Base-by-base conservation (phyloP, 2,329 filamentous ascomycete species). In the Verticillium longisporum region DNA sequence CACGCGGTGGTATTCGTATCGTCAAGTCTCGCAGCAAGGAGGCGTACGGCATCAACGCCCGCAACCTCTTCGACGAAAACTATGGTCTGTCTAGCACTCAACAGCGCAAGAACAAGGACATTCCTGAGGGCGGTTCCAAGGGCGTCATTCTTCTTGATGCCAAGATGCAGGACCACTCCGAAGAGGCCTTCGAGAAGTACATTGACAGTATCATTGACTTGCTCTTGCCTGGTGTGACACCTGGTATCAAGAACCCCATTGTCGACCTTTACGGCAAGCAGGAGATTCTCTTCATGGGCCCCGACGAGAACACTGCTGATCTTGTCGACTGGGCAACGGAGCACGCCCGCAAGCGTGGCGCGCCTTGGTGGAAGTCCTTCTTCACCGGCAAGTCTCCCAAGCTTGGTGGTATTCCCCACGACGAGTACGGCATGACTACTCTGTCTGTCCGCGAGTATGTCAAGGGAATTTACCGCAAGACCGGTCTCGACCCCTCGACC, bases 321-420 rank as follows among this genome's bases (percentile, higher is more conserved):
- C 83, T 99, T 37, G 95, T 99, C 58, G 88, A 99, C 77, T 99
- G 95, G 95, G 95, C 95, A n/a, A 99, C 95, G 1, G 89, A 95
- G 75, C 95, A 99, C 75, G 95, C 95, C 63, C 87, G 92, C 59
- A 80, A 80, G 64, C 88, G 95, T 68, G 92, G 92, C 55, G 95
- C 95, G 4, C 92, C 92, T 33, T 99, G 94, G 92, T 99, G 95
- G 95, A 99, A 99, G 83, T 99, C 95, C 0, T 99, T 99, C 85
- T 99, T 99, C 83, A 99, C 95, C 2, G 95, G 95, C 71, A 99
- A 99, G 83, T 97, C 92, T 68, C 95, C 92, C 59, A 95, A 90
- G 76, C 84, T 99, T 14, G 95, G 95, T 65, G 95, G 95, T 72
- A 99, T 99, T 68, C 95, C 95, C 41, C 95, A 99, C 76, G 95